Conservation (phyloP, 2,329 filamentous ascomycete genomes). For the Aaosphaeria pasadenensis region DNA sequence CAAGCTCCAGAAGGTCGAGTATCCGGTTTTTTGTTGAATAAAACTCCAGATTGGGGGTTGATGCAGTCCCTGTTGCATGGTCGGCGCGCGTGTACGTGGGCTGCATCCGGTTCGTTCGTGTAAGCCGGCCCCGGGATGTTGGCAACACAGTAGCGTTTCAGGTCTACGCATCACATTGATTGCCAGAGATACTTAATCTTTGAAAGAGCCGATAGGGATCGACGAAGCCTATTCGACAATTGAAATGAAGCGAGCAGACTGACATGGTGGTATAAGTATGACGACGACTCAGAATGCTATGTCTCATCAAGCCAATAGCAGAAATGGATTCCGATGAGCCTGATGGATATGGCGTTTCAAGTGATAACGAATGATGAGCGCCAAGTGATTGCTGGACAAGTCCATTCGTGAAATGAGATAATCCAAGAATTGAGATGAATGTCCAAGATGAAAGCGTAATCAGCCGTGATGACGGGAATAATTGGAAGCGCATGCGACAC, state of each 20-base stretch:
- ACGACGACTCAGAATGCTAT: constrained; percentile 12
- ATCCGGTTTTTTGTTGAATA: too few relatives aligned
- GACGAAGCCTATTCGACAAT: too few relatives aligned
- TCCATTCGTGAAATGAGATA: constrained; percentile 4
- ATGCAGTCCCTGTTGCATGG: too few relatives aligned
- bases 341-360: constrained; percentile 7
- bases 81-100: constrained; percentile 2
- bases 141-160: constrained; percentile 8
- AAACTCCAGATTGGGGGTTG: too few relatives aligned
- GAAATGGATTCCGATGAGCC: constrained; percentile 8
- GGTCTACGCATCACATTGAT: constrained; percentile 4
- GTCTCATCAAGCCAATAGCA: constrained; percentile 15
- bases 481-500: not conserved
- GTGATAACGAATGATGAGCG: constrained; percentile 11
- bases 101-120: constrained; percentile 2
- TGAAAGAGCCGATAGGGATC: too few relatives aligned
- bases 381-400: constrained; percentile 3
- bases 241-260: not conserved
- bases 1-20: too few relatives aligned
- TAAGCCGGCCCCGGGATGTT: constrained; percentile 11
- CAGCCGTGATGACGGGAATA: constrained; percentile 1
- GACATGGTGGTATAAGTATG: not conserved
- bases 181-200: not conserved
- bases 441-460: constrained; percentile 2
- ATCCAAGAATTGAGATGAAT: constrained; percentile 1